Evolutionary conservation across 2,329 filamentous ascomycete species (phyloP), one percentile per base, ranked within the genome.

Genomic region (Cryoendolithus antarcticus): DNA sequence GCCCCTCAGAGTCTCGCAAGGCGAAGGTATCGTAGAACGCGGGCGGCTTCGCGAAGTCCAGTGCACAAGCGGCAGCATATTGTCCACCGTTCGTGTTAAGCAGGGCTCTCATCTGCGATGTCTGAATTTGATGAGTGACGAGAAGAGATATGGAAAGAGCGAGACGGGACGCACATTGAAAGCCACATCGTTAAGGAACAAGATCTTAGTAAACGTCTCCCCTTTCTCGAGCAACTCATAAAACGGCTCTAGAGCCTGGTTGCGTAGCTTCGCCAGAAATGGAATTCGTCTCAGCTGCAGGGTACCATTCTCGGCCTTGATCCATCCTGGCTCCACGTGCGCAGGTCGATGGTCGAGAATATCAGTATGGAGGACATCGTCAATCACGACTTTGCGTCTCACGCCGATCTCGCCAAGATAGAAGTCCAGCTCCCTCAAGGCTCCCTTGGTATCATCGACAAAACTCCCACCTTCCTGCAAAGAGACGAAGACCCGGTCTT

Each of bases 381-480:
- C 75, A 4, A 79, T 53, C 3, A 71, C 63, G 15, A 84, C 68
- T 21, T 63, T 71, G 21, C 70, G 66, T 31, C 63, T 58, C 2
- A 82, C 71, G 1, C 70, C 67, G 10, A 74, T 49, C 9, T 54
- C 53, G 6, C 65, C 71, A 7, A 84, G 61, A 39, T 70, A 58
- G 1, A 44, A 48, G 41, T 80, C 75, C 21, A 86, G 61, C 15
- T 71, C 65, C 13, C 56, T 60, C 46, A 86, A 60, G 5, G 71
- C 72, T 10, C 62, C 68, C 56, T 83, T 83, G 11, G 74, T 82
- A 42, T 77, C 65, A 54, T 85, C 81, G 15, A 19, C 15, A 62
- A 71, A 77, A 53, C 75, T 81, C 4, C 80, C 80, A 49, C 75
- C 80, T 56, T 85, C 80, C 42, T 74, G 71, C 24, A 84, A 69